Conservation (phyloP, 106 monocot genomes). For the Apostasia ramifera region DNA sequence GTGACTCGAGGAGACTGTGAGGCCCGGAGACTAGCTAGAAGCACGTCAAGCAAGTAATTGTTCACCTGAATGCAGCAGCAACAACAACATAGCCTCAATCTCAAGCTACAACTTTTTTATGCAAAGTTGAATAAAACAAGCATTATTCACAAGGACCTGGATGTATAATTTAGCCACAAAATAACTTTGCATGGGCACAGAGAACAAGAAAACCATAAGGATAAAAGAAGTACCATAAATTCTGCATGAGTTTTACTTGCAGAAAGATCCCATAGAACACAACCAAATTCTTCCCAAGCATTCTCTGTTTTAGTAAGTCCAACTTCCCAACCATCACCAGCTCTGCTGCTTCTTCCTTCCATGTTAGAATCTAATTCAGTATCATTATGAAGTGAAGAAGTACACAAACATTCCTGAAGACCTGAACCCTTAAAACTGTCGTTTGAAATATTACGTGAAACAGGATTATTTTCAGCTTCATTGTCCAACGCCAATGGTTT, state of each 20-base stretch:
- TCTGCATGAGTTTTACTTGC: conserved; percentile 65
- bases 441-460: conserved; percentile 1
- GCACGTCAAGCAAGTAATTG: conserved; percentile 82
- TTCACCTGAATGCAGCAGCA: conserved; percentile 43
- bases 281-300: conserved; percentile 84
- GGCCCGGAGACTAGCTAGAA: conserved; percentile 54
- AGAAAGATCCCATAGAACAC: conserved; percentile 89
- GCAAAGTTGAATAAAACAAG: too few species aligned
- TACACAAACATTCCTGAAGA: conserved; percentile 2
- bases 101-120: too few species aligned
- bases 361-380: conserved; percentile 6
- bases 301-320: conserved; percentile 21
- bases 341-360: conserved; percentile 9
- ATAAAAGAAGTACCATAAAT: conserved; percentile 51
- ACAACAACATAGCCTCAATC: background rate
- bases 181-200: background rate
- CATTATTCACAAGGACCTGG: too few species aligned
- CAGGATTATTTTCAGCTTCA: conserved; percentile 4
- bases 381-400: conserved; percentile 10
- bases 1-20: conserved; percentile 57
- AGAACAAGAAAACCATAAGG: background rate
- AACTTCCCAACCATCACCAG: conserved; percentile 18
- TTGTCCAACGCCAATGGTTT: background rate
- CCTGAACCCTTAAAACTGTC: conserved; percentile 1
- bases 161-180: background rate